Base-by-base conservation (phyloP, 441 rosid species). In the Adansonia madagascariensis region DNA sequence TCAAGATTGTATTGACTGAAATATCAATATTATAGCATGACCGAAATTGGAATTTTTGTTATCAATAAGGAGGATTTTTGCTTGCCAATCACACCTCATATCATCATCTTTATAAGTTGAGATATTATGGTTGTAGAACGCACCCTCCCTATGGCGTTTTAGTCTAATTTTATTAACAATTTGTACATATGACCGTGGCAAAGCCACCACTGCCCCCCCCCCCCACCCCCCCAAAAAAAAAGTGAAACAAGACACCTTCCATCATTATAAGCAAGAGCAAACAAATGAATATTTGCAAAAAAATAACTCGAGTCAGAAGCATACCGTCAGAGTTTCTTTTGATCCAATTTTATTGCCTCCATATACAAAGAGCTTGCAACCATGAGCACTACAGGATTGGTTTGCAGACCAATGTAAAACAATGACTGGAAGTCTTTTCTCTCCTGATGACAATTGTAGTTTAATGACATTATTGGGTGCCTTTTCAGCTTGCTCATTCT, bases 291-390 rank as follows among this genome's bases (percentile, higher is more conserved):
- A 76, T 72, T 61, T 43, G 62, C 7, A 14, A 1, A 44, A 76
- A 73, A 63, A 10, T 75, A 73, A 73, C 65, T 57, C 59, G 50
- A 80, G 75, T 66, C 71, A 77, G 79, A 65, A 77, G 82, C 85
- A 62, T 2, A 90, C 92, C 85, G 90, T 85, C n/a, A 88, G 82
- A 78, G 88, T 92, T 86, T 87, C 92, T 60, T 89, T 85, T 53
- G 89, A 85, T 73, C 94, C 94, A 46, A 89, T 84, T 79, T 85
- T 84, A 84, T 86, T 92, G 78, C 94, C 92, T 18, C 94, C 94
- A 83, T 84, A 89, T 47, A 90, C 85, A 82, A 87, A 88, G 80
- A 90, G 88, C 69, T 84, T 86, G 81, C 92, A 86, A 49, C 88
- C 79, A 50, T 55, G 64, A 82, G 78, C 82, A 11, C 84, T 81